Conservation (phyloP, 1,139 yeast species). For the Candida sanyaensis region DNA sequence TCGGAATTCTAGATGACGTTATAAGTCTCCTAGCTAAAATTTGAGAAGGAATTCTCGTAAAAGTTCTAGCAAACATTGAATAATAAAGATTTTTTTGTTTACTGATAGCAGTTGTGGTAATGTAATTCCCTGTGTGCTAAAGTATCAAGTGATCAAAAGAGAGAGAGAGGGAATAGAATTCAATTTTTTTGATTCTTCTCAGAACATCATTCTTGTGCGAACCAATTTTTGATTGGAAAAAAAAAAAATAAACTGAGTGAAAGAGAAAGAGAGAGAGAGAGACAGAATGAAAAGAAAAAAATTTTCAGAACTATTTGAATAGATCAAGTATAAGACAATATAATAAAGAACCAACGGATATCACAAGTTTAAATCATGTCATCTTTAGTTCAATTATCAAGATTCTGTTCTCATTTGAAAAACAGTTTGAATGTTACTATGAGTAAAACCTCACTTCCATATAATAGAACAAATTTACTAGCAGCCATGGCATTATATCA, state of each 20-base stretch:
- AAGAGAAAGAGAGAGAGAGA: not conserved
- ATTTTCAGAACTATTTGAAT: not conserved
- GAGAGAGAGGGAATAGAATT: no score
- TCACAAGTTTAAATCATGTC: slow-evolving; percentile 29
- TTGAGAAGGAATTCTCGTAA: not conserved
- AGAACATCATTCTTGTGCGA: not conserved
- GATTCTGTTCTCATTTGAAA: slow-evolving; percentile 86
- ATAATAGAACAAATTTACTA: slow-evolving; percentile 79
- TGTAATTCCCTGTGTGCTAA: no score
- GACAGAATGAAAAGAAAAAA: not conserved
- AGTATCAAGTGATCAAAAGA: no score
- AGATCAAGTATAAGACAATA: no score
- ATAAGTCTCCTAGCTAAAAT: not conserved
- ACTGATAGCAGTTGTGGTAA: no score
- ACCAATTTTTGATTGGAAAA: not conserved
- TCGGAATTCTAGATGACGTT: not conserved
- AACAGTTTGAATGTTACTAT: slow-evolving; percentile 80
- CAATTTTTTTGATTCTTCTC: no score
- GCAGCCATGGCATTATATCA: slow-evolving; percentile 82
- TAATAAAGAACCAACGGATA: no score
- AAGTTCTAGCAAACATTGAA: slow-evolving; percentile 1
- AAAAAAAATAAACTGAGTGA: not conserved
- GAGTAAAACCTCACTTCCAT: slow-evolving; percentile 80
- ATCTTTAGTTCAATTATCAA: slow-evolving; percentile 85
- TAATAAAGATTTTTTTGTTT: not conserved